Evolutionary conservation across 2,329 filamentous ascomycete species (phyloP).

Genomic region (Claviceps sp.): DNA sequence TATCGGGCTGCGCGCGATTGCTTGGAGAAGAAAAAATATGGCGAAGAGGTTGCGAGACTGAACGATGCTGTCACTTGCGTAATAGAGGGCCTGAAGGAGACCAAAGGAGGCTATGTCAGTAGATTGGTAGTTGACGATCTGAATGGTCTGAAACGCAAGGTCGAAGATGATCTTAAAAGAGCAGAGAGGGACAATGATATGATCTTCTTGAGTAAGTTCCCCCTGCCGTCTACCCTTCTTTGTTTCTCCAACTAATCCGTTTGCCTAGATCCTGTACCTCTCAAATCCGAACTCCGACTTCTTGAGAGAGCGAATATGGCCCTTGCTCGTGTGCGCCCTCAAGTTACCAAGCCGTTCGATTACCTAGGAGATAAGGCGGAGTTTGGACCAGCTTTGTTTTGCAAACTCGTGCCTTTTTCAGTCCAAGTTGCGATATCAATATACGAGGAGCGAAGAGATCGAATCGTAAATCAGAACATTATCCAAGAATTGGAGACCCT

Average conservation of each 20-base stretch:
- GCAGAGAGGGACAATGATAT: constrained; percentile 95
- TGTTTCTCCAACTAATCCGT: constrained; percentile 16
- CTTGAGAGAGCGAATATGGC: constrained; percentile 89
- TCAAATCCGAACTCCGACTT: constrained; percentile 75
- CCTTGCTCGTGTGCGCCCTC: constrained; percentile 59
- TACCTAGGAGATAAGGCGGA: constrained; percentile 68
- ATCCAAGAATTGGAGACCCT: constrained; percentile 73
- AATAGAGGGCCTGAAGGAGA: constrained; percentile 75
- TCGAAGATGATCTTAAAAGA: constrained; percentile 77
- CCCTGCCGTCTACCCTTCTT: neutral
- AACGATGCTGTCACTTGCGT: constrained; percentile 72
- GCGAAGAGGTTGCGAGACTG: constrained; percentile 83
- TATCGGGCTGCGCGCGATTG: constrained; percentile 84
- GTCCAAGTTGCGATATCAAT: constrained; percentile 93
- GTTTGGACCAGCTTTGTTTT: constrained; percentile 75
- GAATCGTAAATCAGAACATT: constrained; percentile 79
- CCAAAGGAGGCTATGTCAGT: constrained; percentile 58
- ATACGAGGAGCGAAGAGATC: constrained; percentile 81
- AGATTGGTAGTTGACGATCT: constrained; percentile 72
- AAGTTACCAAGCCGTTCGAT: constrained; percentile 68
- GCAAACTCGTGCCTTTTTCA: constrained; percentile 85
- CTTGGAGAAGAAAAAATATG: constrained; percentile 85
- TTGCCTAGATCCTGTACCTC: constrained; percentile 55
- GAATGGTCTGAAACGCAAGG: constrained; percentile 65
- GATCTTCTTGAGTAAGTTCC: constrained; percentile 63